Evolutionary conservation across 1,284 basidiomycete species (phyloP).

Genomic region (Moniliophthora roreri): DNA sequence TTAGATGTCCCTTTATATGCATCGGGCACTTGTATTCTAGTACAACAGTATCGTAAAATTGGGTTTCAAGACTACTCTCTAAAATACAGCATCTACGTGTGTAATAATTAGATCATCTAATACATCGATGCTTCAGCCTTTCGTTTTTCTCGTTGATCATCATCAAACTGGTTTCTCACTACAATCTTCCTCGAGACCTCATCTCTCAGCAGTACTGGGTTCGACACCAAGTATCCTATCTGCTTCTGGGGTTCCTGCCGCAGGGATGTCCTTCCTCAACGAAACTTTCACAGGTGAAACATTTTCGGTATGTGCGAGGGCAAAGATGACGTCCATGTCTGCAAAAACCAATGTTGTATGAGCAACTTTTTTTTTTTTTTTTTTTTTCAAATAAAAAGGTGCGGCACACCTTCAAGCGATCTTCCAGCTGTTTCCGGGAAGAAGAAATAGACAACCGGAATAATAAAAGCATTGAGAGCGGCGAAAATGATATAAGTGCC

Average conservation of each 20-base stretch:
- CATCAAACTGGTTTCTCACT: no score
- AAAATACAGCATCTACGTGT: no score
- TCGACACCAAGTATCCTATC: constrained; percentile 47
- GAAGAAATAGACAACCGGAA: constrained; percentile 62
- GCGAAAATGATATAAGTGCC: constrained; percentile 69
- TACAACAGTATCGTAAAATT: no score
- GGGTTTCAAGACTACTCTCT: no score
- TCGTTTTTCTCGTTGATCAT: no score
- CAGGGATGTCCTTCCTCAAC: constrained; percentile 53
- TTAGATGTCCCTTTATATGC: no score
- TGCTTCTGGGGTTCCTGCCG: constrained; percentile 53
- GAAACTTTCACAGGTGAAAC: constrained; percentile 58
- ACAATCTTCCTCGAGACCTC: no score
- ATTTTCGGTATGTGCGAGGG: constrained; percentile 54
- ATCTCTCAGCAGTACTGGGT: background rate
- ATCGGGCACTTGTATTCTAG: no score
- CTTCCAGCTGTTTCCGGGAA: constrained; percentile 70
- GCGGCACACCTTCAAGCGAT: constrained; percentile 60
- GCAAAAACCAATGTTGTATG: constrained; percentile 6
- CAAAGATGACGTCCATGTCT: constrained; percentile 69
- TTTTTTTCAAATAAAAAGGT: no score
- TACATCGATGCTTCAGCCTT: no score
- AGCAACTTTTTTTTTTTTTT: no score
- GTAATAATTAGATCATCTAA: no score
- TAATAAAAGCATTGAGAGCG: constrained; percentile 56